Evolutionary conservation across 768 basidiomycete species (phyloP).

Genomic region (Lyophyllum shimeji): DNA sequence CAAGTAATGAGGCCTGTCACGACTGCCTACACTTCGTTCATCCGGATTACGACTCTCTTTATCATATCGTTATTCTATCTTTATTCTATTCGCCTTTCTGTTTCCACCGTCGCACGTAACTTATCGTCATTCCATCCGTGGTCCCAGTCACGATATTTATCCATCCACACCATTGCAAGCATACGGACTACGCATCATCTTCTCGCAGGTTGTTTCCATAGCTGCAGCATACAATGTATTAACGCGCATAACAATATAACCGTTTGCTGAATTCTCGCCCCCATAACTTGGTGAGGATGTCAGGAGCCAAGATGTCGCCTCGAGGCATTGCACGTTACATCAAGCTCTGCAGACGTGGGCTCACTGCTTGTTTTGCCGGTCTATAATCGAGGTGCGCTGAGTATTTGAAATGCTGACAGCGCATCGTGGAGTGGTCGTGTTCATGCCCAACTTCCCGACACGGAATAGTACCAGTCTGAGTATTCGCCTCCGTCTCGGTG

Average conservation of each 20-base stretch:
- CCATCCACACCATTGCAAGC: background rate
- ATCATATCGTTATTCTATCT: conserved; percentile 6
- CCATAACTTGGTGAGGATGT: background rate
- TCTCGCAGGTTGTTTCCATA: conserved; percentile 4
- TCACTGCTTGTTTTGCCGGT: background rate
- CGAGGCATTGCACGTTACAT: background rate
- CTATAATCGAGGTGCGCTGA: conserved; percentile 2
- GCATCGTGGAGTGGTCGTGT: conserved; percentile 15
- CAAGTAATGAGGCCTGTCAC: conserved; percentile 2
- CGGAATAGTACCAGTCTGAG: background rate
- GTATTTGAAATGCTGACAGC: conserved; percentile 1
- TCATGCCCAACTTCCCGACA: background rate
- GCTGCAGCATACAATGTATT: conserved; percentile 2
- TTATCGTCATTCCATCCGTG: background rate
- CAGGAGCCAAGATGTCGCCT: background rate
- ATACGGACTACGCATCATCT: background rate
- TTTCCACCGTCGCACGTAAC: background rate
- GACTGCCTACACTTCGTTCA: background rate
- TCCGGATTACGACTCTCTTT: background rate
- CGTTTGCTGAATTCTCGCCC: background rate
- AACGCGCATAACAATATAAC: background rate
- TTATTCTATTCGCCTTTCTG: conserved; percentile 10
- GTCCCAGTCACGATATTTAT: background rate
- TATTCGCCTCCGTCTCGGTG: conserved; percentile 3
- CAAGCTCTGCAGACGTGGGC: background rate